Percentiles rank a stretch among this genome's conserved stretches.
These are phyloP conservation scores for Zygoascus hellenicus DNA, from an alignment of 1,139 yeast species.

Conservation along the genomic window DNA sequence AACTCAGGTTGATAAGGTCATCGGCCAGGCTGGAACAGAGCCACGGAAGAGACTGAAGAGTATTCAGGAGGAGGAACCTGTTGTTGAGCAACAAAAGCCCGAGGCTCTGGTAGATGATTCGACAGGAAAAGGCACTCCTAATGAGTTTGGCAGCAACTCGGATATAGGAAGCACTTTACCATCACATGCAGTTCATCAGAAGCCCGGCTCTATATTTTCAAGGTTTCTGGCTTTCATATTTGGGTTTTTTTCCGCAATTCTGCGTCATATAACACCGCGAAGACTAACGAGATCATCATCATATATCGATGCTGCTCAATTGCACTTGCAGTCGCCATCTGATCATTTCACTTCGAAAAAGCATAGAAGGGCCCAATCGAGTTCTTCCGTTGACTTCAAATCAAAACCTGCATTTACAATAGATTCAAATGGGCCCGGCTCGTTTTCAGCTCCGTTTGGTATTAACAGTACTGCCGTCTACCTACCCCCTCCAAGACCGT, in stretches of 20 bases:
- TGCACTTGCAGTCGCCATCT: constrained; percentile 7
- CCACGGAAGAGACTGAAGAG: constrained; percentile 3
- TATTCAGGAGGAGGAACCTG: constrained; percentile 2
- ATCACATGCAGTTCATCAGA: too few relatives aligned
- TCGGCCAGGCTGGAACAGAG: constrained; percentile 23
- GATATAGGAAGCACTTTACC: too few relatives aligned
- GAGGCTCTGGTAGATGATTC: not conserved
- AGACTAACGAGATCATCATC: constrained; percentile 1
- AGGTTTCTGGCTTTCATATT: not conserved
- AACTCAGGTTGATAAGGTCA: constrained; percentile 29
- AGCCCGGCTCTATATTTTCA: too few relatives aligned
- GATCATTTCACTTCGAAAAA: not conserved
- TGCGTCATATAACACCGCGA: constrained; percentile 1
- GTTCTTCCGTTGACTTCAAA: not conserved
- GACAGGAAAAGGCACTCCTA: too few relatives aligned
- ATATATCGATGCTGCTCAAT: constrained; percentile 5
- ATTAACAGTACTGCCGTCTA: constrained; percentile 3
- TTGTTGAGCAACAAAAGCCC: not conserved
- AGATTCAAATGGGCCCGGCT: not conserved
- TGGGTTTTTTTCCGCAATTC: not conserved
- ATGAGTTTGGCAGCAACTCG: too few relatives aligned
- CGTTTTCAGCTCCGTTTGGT: not conserved
- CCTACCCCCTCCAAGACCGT: constrained; percentile 19
- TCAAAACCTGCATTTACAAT: constrained; percentile 1
- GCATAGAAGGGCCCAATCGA: constrained; percentile 3